Base-by-base conservation (phyloP, 192 early-diverging fungal genomes). In the Lobosporangium transversale region DNA sequence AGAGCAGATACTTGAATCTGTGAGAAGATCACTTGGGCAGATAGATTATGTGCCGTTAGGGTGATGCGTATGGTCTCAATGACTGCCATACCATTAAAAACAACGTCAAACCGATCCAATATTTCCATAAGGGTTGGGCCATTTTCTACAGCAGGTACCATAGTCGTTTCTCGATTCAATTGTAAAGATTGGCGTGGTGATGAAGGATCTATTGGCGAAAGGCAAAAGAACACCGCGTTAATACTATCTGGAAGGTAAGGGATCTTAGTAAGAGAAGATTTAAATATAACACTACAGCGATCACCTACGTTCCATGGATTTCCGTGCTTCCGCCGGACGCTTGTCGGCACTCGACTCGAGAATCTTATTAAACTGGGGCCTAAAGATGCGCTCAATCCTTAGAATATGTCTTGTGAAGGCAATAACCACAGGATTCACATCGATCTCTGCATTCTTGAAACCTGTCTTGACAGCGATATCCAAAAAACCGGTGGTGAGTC, bases 401-500 rank as follows among this genome's bases (percentile, higher is more conserved):
- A 88, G 65, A 66, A 86, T 85, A 55, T 88, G 87, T 48, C 81
- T 62, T 0, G 81, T 81, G 61, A 89, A 86, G 2, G 87, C 86
- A 4, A 89, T 58, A 27, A 89, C 67, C 12, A 76, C 70, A 1
- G 87, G 87, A 54, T 87, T 84, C 20, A 78, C 78, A 48, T 78
- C 68, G 18, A 86, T 52, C 17, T 62, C 80, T 18, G 87, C 62
- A 6, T 62, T 70, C 18, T 79, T 43, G 35, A 82, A 76, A 10
- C 79, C 68, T 21, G 80, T 71, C 55, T 68, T 62, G 1, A 82
- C 52, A 0, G 73, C 66, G 15, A 81, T 37, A 61, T 89, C 81
- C 48, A 86, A 31, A 36, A 84, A 83, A 1, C 86, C 83, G 8
- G 64, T 53, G 4, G 51, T 53, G 1, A 70, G 45, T 26, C 58